Conservation (phyloP, 2,329 filamentous ascomycete species). For the Colletotrichum paranaense region DNA sequence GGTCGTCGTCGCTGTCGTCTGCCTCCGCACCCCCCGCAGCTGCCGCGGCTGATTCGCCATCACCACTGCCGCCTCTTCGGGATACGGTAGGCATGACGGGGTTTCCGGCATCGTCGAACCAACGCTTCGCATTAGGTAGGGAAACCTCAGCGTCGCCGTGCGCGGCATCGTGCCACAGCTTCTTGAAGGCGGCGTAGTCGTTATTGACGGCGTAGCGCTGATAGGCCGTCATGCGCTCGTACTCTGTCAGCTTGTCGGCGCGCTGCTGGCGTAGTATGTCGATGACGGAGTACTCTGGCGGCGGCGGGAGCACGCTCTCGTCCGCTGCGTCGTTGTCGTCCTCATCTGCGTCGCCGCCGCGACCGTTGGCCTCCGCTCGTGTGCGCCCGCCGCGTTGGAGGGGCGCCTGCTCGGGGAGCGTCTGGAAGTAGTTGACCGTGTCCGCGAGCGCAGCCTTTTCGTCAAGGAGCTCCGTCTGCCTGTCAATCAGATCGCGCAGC, state of each 20-base stretch:
- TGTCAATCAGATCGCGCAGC: slow-evolving; percentile 61
- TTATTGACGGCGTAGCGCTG: slow-evolving; percentile 67
- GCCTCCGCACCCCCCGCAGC: slow-evolving; percentile 54
- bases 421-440: slow-evolving; percentile 39
- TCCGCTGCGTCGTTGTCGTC: slow-evolving; percentile 40
- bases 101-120: slow-evolving; percentile 62
- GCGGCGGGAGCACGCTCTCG: slow-evolving; percentile 27
- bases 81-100: slow-evolving; percentile 45
- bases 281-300: slow-evolving; percentile 42
- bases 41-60: slow-evolving; percentile 48
- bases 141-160: slow-evolving; percentile 60
- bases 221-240: slow-evolving; percentile 53
- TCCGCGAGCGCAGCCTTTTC: slow-evolving; percentile 52
- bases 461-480: slow-evolving; percentile 61
- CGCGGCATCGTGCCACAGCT: slow-evolving; percentile 65
- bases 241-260: slow-evolving; percentile 53
- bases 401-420: slow-evolving; percentile 12
- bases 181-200: slow-evolving; percentile 70
- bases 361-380: slow-evolving; percentile 7
- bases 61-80: slow-evolving; percentile 18
- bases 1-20: slow-evolving; percentile 73
- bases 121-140: slow-evolving; percentile 63
- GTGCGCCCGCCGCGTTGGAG: slow-evolving; percentile 37
- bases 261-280: slow-evolving; percentile 50
- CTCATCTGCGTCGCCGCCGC: slow-evolving; percentile 36